phyloP scores from a whole-genome alignment of 352 stramenopile species.

The Blastocystis sp. region DNA sequence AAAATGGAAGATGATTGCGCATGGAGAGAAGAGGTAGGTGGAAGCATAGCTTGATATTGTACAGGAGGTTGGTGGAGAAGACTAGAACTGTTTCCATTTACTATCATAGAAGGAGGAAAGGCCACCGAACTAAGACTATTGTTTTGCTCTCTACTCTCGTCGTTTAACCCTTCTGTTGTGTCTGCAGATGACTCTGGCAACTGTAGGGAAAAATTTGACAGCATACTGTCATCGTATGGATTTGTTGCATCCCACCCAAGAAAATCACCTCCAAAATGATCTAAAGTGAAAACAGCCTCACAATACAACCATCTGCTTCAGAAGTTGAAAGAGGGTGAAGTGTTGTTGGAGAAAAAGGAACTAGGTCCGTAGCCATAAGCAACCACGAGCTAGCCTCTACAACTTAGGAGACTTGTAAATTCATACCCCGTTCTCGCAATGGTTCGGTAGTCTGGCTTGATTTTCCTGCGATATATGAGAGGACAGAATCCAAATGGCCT shows the following conservation, averaged over 20 bases:
- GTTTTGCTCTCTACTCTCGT: background rate
- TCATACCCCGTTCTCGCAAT: constrained; percentile 6
- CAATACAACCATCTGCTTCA: background rate
- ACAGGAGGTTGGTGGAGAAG: background rate
- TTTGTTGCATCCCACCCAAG: constrained; percentile 53
- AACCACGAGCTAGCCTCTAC: constrained; percentile 46
- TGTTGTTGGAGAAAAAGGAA: constrained; percentile 50
- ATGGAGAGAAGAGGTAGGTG: background rate
- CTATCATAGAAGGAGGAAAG: background rate
- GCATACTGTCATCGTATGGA: constrained; percentile 51
- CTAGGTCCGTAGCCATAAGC: constrained; percentile 52
- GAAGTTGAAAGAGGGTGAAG: background rate
- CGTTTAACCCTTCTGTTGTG: background rate
- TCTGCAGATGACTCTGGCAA: constrained; percentile 31
- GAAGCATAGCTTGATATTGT: background rate
- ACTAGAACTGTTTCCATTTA: background rate
- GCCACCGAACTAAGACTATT: background rate
- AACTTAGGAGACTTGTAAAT: background rate
- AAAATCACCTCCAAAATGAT: constrained; percentile 17
- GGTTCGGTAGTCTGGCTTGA: background rate
- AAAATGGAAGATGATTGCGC: background rate
- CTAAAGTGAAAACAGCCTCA: background rate
- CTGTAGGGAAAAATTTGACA: constrained; percentile 49
- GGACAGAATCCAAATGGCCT: constrained; percentile 14
- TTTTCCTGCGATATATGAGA: constrained; percentile 28